A percentile compares a stretch with the other conserved stretches of the same genome.
phyloP scores from a whole-genome alignment of 306 rosid species.

The Gynostemma pentaphyllum region DNA sequence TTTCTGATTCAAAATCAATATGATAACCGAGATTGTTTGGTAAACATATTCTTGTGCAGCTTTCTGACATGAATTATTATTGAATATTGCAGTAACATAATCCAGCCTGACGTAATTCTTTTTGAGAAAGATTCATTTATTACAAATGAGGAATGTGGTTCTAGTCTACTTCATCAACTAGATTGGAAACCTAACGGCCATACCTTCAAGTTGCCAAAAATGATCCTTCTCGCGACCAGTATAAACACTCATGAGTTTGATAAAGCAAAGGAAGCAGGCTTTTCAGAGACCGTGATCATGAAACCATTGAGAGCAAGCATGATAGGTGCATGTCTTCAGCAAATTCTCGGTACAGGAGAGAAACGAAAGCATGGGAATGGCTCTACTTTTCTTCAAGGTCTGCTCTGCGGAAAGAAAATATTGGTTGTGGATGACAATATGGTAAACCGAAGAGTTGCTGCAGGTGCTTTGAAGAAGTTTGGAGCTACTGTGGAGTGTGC shows the following conservation, averaged over 20 bases:
- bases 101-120: constrained; percentile 63
- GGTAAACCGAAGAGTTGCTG: constrained; percentile 91
- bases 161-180: constrained; percentile 24
- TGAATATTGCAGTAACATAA: constrained; percentile 28
- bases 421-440: constrained; percentile 87
- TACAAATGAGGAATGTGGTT: constrained; percentile 47
- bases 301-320: constrained; percentile 91
- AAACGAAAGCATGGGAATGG: constrained; percentile 57
- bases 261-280: constrained; percentile 62
- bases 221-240: constrained; percentile 83
- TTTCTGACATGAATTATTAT: not conserved
- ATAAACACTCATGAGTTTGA: constrained; percentile 52
- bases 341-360: constrained; percentile 71
- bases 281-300: constrained; percentile 84
- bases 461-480: constrained; percentile 78
- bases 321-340: constrained; percentile 98
- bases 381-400: constrained; percentile 38
- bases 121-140: constrained; percentile 87
- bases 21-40: not conserved
- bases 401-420: constrained; percentile 68
- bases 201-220: constrained; percentile 47
- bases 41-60: not conserved
- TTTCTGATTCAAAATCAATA: no score
- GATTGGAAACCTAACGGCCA: constrained; percentile 67
- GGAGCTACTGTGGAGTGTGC: constrained; percentile 78